Evolutionary conservation across 202 grass and related monocot genomes (phyloP), one percentile per base, ranked within the genome.

Genomic region (Carex arenaria): DNA sequence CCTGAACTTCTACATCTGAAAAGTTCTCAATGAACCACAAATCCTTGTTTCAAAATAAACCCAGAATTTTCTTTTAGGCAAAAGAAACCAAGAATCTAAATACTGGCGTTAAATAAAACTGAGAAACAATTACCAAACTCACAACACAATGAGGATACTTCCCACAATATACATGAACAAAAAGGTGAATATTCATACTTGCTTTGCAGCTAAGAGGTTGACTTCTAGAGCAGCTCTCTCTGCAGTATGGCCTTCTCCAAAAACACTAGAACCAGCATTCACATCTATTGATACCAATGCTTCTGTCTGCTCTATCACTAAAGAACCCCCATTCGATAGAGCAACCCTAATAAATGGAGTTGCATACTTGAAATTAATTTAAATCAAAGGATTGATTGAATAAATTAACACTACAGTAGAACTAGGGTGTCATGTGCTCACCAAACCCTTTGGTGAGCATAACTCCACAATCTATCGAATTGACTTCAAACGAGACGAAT

Each of bases 251-350:
- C 87, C 95, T 80, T 95, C 90, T 68, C 87, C 92, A 85, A 95
- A 85, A 84, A 93, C 89, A 86, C 89, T 90, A 49, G 94, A 89
- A 60, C 95, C 95, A 45, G 89, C 87, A 98, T 98, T 98, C 43
- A 98, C 95, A 91, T 98, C 92, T 76, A 98, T 79, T 80, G 95
- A 98, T 82, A 98, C 92, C 40, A 98, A 86, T 66, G 95, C 95
- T 82, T 98, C 95, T 72, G 95, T 98, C 85, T 93, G 90, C 88
- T 98, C 95, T 89, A 98, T 98, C 81, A 98, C 91, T 83, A 95
- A 85, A 61, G 91, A 98, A 86, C 95, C 92, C 18, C 95, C 95
- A 86, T 95, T 93, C 3, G 80, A 80, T 68, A 98, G 87, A 17
- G 84, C 81, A 80, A 98, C 92, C 89, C 95, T 98, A 86, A 53